Evolutionary conservation across 352 stramenopile genomes (phyloP).

Genomic region (Pythium coloratum): DNA sequence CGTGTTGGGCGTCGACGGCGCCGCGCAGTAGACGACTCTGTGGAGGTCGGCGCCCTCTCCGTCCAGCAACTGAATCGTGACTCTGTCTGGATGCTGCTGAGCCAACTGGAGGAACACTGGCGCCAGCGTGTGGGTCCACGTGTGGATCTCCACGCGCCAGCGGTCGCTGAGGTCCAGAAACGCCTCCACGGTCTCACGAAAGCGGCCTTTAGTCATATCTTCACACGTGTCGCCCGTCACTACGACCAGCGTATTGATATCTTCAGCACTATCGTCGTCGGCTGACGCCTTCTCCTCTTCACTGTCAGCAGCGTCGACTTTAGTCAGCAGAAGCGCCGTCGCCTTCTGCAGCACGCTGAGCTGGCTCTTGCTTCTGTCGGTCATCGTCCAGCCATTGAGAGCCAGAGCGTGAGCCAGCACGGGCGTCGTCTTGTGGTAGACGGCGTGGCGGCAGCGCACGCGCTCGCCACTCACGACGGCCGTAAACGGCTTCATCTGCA

Average conservation of each 20-base stretch:
- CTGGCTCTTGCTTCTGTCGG: constrained; percentile 4
- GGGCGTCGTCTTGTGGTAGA: not conserved
- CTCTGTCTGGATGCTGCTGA: not conserved
- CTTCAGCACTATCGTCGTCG: not conserved
- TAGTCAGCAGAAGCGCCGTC: not conserved
- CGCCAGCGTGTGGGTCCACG: constrained; percentile 3
- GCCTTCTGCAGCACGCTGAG: constrained; percentile 6
- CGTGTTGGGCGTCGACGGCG: not conserved
- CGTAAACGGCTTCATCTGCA: constrained; percentile 11
- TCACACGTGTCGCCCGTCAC: constrained; percentile 3
- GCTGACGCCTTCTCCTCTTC: not conserved
- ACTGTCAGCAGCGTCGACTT: not conserved
- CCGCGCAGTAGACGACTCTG: not conserved
- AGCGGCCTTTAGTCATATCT: constrained; percentile 11
- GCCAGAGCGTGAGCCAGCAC: constrained; percentile 1
- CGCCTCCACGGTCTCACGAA: not conserved
- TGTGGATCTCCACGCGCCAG: constrained; percentile 12
- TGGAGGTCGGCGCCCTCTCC: not conserved
- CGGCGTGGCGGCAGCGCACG: not conserved
- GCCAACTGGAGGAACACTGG: not conserved
- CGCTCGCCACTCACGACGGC: not conserved
- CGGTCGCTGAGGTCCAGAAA: constrained; percentile 1
- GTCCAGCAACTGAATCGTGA: constrained; percentile 5
- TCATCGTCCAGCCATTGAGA: constrained; percentile 1
- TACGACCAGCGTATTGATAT: not conserved